Evolutionary conservation across 2,329 filamentous ascomycete species (phyloP), one percentile per base, ranked within the genome.

Genomic region (Neobulgaria alba): DNA sequence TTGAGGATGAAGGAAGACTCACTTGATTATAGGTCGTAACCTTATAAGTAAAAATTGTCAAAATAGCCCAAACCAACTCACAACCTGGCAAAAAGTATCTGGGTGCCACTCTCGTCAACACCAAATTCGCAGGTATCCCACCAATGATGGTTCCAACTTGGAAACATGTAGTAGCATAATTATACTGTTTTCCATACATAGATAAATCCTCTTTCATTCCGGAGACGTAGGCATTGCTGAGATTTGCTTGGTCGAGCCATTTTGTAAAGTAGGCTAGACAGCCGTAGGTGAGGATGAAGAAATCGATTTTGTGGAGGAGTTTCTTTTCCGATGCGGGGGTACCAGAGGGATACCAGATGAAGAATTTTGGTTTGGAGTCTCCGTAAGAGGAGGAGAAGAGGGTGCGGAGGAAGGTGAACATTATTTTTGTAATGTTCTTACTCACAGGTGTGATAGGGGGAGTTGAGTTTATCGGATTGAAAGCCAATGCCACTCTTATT

Each of bases 151-250:
- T 53, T 7, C 53, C 53, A 5, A 48, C 67, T 0, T 72, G 78
- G 65, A 75, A 81, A 19, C 66, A 68, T 0, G 73, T 69, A 37
- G 57, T 59, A 43, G 66, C 57, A 42, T 74, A 70, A 38, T 77
- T 75, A 21, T 77, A 61, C 41, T 79, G 61, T 46, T 77, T 77
- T 1, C 66, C 64, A 33, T 69, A 67, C 15, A 77, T 57, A 2
- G 59, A 46, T 3, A 74, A 58, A 30, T 71, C 62, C 42, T 71
- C 61, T 36, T 67, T 62, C 67, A 70, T 68, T 1, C 67, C 68
- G 1, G 48, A 51, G 2, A 69, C 65, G 41, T 66, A 70, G 3
- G 68, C 67, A 39, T 56, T 56, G 17, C 19, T 53, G 18, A 57
- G 36, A 18, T 55, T 55, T 3, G 59, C 51, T 50, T 64, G 62